A percentile compares a stretch with the other conserved stretches of the same genome.
phyloP scores from a whole-genome alignment of 208 protist species.

The Balamuthia mandrillaris region DNA sequence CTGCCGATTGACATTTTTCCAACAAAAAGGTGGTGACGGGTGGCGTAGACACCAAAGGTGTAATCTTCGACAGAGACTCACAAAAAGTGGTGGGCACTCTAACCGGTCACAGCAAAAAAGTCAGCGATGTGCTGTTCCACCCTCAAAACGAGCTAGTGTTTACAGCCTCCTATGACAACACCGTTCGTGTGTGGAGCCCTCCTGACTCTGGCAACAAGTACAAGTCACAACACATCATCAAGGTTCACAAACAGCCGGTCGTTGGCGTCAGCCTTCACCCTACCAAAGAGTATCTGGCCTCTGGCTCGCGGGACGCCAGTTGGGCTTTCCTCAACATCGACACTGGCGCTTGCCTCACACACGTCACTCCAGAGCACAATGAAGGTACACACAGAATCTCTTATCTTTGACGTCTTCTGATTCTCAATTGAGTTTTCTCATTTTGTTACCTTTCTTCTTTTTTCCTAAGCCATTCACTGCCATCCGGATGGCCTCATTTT shows the following conservation, averaged over 20 bases:
- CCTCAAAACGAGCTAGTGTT: conserved; percentile 54
- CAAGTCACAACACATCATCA: background rate
- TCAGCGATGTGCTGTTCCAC: conserved; percentile 65
- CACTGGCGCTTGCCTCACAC: background rate
- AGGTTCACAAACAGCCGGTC: conserved; percentile 20
- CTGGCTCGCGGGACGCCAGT: conserved; percentile 54
- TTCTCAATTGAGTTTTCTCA: background rate
- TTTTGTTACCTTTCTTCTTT: background rate
- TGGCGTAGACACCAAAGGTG: conserved; percentile 57
- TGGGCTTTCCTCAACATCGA: conserved; percentile 74
- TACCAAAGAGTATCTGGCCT: conserved; percentile 66
- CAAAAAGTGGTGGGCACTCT: conserved; percentile 33
- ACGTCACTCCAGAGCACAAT: background rate
- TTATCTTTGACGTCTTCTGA: background rate
- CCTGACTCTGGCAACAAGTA: background rate
- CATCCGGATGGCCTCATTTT: conserved; percentile 83
- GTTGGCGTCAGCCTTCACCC: conserved; percentile 66
- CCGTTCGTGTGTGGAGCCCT: conserved; percentile 57
- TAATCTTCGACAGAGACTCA: conserved; percentile 62
- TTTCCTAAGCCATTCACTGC: no score
- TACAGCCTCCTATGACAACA: conserved; percentile 56
- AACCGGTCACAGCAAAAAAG: conserved; percentile 42
- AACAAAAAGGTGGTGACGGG: conserved; percentile 55
- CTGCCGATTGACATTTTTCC: background rate
- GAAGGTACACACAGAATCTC: background rate